Base-by-base conservation (phyloP, 2,329 filamentous ascomycete genomes). In the Fusarium compactum region DNA sequence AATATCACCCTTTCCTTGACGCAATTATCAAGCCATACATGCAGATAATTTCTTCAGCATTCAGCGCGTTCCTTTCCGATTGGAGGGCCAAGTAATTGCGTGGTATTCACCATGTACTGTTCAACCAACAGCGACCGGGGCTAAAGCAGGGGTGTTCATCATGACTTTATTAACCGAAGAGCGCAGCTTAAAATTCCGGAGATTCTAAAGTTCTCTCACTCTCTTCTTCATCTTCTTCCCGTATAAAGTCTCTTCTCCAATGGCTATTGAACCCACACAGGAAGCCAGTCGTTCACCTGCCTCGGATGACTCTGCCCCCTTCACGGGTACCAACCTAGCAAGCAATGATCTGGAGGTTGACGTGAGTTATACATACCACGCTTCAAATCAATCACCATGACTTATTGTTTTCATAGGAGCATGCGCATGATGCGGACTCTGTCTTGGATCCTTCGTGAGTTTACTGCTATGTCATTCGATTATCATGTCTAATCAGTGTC, bases 381-480 rank as follows among this genome's bases (percentile, higher is more conserved):
- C 5, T 25, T 6, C 25, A 25, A 6, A 11, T 3, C 5, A 0
- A 3, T 6, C 10, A 15, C 12, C 16, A 3, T 11, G 12, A 18
- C 8, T 10, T 8, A n/a, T 7, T 43, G 1, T 16, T 9, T 5
- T 8, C 2, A 24, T 7, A 12, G 10, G 1, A 24, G 22, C 4
- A 24, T 24, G 5, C 22, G 22, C 22, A 30, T 8, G 45, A 57
- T 30, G 9, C 14, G 4, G 57, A 67, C 8, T 67, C 65, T 7
- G 1, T 44, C 8, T 43, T 58, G 18, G 24, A 63, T 5, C 41
- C 34, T 2, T 30, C 30, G 65, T 63, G 7, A 45, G 65, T 44
- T 10, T 5, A 2, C 0, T n/a, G 1, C 8, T 6, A 12, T 10
- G 7, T 8, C 9, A 0, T 8, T 1, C 20, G 8, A 2, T 10